Evolutionary conservation across 2,329 filamentous ascomycete species (phyloP), one percentile per base, ranked within the genome.

Genomic region (Phialophora verrucosa): DNA sequence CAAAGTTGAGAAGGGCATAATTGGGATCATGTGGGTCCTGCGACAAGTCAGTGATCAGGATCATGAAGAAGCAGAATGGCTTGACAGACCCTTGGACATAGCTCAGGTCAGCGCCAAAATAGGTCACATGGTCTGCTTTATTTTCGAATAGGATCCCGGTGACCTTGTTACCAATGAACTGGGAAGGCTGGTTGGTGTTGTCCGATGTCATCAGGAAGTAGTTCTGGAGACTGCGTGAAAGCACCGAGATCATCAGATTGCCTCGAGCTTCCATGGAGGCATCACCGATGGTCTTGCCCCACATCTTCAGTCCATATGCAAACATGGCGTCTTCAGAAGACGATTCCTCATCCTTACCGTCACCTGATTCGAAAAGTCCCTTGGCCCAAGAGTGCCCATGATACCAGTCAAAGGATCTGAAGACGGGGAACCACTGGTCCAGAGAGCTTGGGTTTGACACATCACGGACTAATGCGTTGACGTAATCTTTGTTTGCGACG

Each of bases 301-400:
- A 98, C 89, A 98, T 92, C 83, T 97, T 96, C 74, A 97, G 79
- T 0, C 90, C 92, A 77, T 95, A 97, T 6, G 88, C 87, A 66
- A 91, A 89, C 87, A 97, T 93, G 69, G 88, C 88, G 77, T 98
- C 95, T 79, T 98, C 94, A 0, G 91, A 94, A 54, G 90, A 92
- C 32, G 91, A 95, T 77, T 98, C 95, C 79, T 83, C 78, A 49
- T 84, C 83, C 66, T 83, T 84, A 7, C 83, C 83, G 61, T 86
- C 84, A 5, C 79, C 82, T 20, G 83, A 85, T 51, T 82, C 81
- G 68, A 82, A 84, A 1, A 86, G 75, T 1, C 80, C 82, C 74
- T 84, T 92, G 2, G 94, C 94, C 92, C 94, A 97, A 65, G 90
- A 93, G 82, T 98, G 95, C 1, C 94, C 95, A 74, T 96, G 88